Evolutionary conservation across 257 asterid species (phyloP), one percentile per base, ranked within the genome.

Genomic region (Penstemon eatonii): DNA sequence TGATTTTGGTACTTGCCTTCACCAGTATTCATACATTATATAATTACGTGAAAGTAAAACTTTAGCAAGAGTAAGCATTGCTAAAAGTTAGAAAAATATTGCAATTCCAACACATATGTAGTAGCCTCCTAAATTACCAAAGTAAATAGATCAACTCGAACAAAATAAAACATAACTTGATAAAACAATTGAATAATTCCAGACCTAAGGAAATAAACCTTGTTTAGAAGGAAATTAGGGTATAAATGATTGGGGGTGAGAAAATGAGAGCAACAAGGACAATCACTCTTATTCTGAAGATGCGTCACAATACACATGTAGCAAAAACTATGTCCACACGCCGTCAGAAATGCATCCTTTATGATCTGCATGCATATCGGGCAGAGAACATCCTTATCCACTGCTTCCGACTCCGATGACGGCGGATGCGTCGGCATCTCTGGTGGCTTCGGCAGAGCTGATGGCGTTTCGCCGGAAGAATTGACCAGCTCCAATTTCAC

Each of bases 351-450:
- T 1, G 97, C 97, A 46, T 90, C 99, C 84, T 85, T 90, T 0
- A 93, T 90, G 53, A 85, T 75, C 65, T 93, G 96, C 94, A 93
- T 88, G 83, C 99, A 90, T 58, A 93, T 93, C 69, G 97, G 99
- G 71, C 99, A 93, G 74, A 90, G 63, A 55, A 90, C 60, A 57
- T 93, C 98, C 63, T 79, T 85, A 68, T 92, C 96, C 67, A 82
- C 49, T 8, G 65, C 85, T 70, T 41, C 76, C 68, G 64, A 82
- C 73, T 47, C 78, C 33, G 33, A 25, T 2, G 33, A 25, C 2
- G 33, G 33, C 33, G 33, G 33, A 1, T 50, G 63, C 61, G 55
- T 57, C 60, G 7, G 65, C 42, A 15, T 15, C 18, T 15, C 18
- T 15, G 18, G 18, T 15, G 18, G 18, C 18, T 15, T 57, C 60